Evolutionary conservation across 495 filamentous ascomycete species (phyloP), one percentile per base, ranked within the genome.

Genomic region (Aspergillus incahuasiensis): DNA sequence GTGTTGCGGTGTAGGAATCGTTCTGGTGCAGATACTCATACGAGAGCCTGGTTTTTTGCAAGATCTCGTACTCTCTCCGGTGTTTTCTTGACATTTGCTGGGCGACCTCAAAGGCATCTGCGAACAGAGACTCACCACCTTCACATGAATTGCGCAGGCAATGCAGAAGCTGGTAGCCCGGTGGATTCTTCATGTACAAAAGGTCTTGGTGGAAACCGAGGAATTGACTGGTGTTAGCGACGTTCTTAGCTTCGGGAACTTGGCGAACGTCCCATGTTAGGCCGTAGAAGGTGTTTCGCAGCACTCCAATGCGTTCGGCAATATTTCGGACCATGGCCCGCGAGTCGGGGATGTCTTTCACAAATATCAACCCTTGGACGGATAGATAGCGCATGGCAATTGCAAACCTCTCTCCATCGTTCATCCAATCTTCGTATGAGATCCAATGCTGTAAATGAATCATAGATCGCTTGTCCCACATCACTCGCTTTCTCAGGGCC

Each of bases 141-240:
- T 81, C 72, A 61, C 81, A 82, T 1, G 80, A 82, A 64, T 91
- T 91, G 56, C 85, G 74, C 19, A 96, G 68, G 60, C 91, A 96
- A 67, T 96, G 92, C 5, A 97, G 79, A 16, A 96, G 73, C 71
- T 97, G 92, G 53, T 90, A 78, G 18, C 83, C 82, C 0, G 92
- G 92, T 8, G 89, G 82, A 21, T 88, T 81, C 13, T 78, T 72
- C 76, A 92, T 86, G 75, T 97, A 97, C 65, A 95, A 78, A 24
- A 96, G 80, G 63, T 97, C 92, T 86, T 95, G 92, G 69, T 97
- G 92, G 35, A 94, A 82, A 16, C 87, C 88, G 1, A 96, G 82
- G 60, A 82, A 82, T 41, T 84, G 74, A 64, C 74, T 82, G 4
- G 92, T 96, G 72, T 97, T 96, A 13, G 92, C 92, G 7, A 97